Evolutionary conservation across 2,329 filamentous ascomycete species (phyloP).

Genomic region (Periconia sp.): DNA sequence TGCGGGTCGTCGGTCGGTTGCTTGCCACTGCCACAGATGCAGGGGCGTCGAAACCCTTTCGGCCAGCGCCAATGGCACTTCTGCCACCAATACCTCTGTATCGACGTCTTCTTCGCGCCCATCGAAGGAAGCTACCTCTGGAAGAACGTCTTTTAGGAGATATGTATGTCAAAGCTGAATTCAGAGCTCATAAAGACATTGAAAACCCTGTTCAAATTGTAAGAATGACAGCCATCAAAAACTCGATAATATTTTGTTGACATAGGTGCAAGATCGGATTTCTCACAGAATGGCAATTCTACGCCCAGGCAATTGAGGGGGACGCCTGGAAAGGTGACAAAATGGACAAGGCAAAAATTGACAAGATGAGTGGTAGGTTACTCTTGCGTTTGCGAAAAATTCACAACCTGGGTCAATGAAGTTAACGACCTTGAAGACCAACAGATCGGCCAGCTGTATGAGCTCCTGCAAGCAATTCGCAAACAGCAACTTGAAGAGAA

Average conservation of each 20-base stretch:
- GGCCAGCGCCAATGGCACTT: slow-evolving; percentile 66
- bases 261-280: slow-evolving; percentile 78
- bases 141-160: slow-evolving; percentile 86
- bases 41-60: slow-evolving; percentile 41
- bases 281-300: slow-evolving; percentile 93
- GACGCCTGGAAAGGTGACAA: slow-evolving; percentile 84
- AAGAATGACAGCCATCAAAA: slow-evolving; percentile 41
- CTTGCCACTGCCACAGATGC: slow-evolving; percentile 44
- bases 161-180: slow-evolving; percentile 92
- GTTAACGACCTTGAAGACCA: slow-evolving; percentile 69
- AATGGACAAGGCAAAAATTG: slow-evolving; percentile 81
- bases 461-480: slow-evolving; percentile 84
- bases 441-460: slow-evolving; percentile 91
- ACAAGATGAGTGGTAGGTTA: slow-evolving; percentile 88
- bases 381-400: neutral
- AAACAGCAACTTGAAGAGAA: slow-evolving; percentile 57
- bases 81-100: slow-evolving; percentile 90
- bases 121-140: slow-evolving; percentile 75
- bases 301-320: slow-evolving; percentile 90
- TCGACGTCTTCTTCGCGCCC: slow-evolving; percentile 82
- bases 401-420: slow-evolving; percentile 9
- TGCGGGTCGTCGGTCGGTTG: slow-evolving; percentile 38
- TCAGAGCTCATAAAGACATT: slow-evolving; percentile 78
- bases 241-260: slow-evolving; percentile 9
- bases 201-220: slow-evolving; percentile 94